Base-by-base conservation (phyloP, 2,329 filamentous ascomycete species). In the Aspergillus ochraceus region DNA sequence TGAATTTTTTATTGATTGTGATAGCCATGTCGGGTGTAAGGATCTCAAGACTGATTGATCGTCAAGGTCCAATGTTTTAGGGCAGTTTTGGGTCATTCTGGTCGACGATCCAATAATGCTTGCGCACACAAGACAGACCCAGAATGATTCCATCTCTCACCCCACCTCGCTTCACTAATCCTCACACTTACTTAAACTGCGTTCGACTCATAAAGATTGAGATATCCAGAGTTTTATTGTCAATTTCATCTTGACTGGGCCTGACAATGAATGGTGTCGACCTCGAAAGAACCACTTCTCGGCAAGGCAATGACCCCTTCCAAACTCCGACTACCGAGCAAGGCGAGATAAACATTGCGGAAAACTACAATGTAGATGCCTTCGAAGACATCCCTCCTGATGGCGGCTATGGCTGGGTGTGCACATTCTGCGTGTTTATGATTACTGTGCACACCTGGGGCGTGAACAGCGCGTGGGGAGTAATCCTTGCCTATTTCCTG, bases 401-500 rank as follows among this genome's bases (percentile, higher is more conserved):
- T 47, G 70, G 71, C 2, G 71, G 71, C 2, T 75, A 75, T 57
- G 73, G 71, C 30, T 75, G 73, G 73, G 63, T 75, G 11, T 60
- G 57, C 32, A 60, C 61, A 60, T 64, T 52, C 62, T 70, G 45
- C 50, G 65, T 64, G 14, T 68, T 70, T 59, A 54, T 64, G 20
- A 71, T 72, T 57, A 74, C 74, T 60, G 68, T 64, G 3, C 71
- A 73, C 54, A 72, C 68, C 4, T 75, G 73, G 73, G 73, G 73
- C 2, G 64, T 73, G 17, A 55, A 59, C 52, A 68, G 67, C 68
- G 42, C 70, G 19, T 81, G 78, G 58, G 77, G 77, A 47, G 74
- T 81, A 6, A 81, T 79, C 59, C 70, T 81, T 0, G 71, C 73
- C 5, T 71, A 79, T 54, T 81, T 78, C 59, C 67, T 80, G 6